Evolutionary conservation across 306 rosid genomes (phyloP).

Genomic region (Alnus rubra): DNA sequence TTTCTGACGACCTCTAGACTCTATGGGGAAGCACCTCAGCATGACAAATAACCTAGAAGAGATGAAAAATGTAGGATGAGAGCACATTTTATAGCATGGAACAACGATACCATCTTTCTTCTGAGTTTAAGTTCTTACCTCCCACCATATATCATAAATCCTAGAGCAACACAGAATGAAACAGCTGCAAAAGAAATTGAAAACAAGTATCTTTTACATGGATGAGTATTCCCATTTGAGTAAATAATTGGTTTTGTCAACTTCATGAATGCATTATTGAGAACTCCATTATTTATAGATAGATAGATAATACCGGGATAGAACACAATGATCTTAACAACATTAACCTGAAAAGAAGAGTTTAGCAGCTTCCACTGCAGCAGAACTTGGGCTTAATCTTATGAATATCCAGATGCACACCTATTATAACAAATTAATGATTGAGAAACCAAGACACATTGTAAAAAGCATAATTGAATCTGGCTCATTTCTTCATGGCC

Average conservation of each 20-base stretch:
- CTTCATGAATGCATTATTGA: neutral
- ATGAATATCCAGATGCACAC: constrained; percentile 66
- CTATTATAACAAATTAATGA: constrained; percentile 37
- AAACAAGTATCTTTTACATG: constrained; percentile 7
- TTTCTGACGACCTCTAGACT: constrained; percentile 77
- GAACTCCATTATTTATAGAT: neutral
- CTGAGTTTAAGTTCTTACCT: constrained; percentile 46
- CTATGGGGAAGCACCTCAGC: constrained; percentile 75
- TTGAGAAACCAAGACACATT: constrained; percentile 12
- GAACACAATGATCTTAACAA: neutral
- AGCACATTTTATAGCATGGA: constrained; percentile 3
- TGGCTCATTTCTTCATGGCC: constrained; percentile 9
- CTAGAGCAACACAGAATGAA: constrained; percentile 68
- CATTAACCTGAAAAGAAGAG: constrained; percentile 72
- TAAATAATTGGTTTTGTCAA: neutral
- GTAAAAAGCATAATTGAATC: constrained; percentile 1
- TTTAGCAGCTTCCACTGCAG: constrained; percentile 47
- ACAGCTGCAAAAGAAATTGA: constrained; percentile 48
- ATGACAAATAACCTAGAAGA: constrained; percentile 59
- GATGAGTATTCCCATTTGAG: neutral
- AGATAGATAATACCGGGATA: neutral
- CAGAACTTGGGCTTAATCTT: constrained; percentile 38
- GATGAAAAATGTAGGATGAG: constrained; percentile 6
- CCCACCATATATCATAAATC: constrained; percentile 81
- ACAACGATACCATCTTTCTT: neutral